A percentile compares a stretch with the other conserved stretches of the same genome.
Conservation (phyloP, 192 early-diverging fungal species). For the Pilaira anomala region DNA sequence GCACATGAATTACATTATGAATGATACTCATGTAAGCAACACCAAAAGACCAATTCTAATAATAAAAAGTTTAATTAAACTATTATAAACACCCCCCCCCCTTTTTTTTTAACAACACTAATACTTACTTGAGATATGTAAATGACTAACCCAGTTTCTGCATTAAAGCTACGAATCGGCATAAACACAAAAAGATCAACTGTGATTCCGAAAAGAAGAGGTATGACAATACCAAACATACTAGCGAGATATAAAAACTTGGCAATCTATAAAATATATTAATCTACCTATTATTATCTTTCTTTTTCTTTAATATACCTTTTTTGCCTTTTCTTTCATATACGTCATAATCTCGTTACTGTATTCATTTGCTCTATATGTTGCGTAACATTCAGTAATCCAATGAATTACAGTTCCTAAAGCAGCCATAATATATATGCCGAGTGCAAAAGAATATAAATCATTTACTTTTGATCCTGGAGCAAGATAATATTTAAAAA, state of each 20-base stretch:
- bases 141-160: slow-evolving; percentile 18
- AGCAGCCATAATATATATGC: slow-evolving; percentile 52
- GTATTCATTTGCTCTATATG: slow-evolving; percentile 15
- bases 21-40: slow-evolving; percentile 66
- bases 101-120: too few relatives aligned
- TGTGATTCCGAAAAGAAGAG: slow-evolving; percentile 62
- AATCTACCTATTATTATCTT: slow-evolving; percentile 1
- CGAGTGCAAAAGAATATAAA: slow-evolving; percentile 69
- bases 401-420: slow-evolving; percentile 34
- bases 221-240: slow-evolving; percentile 63
- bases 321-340: slow-evolving; percentile 17
- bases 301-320: slow-evolving; percentile 18
- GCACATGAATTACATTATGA: slow-evolving; percentile 43
- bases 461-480: slow-evolving; percentile 68
- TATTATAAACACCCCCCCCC: too few relatives aligned
- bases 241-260: slow-evolving; percentile 53
- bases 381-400: slow-evolving; percentile 15
- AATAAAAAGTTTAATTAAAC: slow-evolving; percentile 3
- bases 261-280: slow-evolving; percentile 1
- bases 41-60: slow-evolving; percentile 71
- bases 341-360: slow-evolving; percentile 9
- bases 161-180: slow-evolving; percentile 45
- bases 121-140: slow-evolving; percentile 36
- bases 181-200: slow-evolving; percentile 73
- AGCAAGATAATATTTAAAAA: slow-evolving; percentile 45